Base-by-base conservation (phyloP, 208 protist species). In the Herpetomonas tarakana region DNA sequence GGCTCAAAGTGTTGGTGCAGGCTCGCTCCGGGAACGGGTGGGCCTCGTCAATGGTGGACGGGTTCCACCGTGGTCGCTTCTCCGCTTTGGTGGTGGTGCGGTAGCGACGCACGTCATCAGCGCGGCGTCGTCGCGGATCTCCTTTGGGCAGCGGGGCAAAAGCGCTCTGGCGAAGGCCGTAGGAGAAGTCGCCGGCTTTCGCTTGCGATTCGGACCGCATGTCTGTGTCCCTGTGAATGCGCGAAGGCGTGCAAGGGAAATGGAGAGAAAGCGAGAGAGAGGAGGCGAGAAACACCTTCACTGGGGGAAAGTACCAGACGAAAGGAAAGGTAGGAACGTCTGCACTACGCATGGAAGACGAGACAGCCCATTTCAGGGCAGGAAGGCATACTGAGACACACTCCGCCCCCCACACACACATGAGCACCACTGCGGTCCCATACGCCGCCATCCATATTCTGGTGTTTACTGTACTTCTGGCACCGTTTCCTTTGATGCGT, bases 21-120 rank as follows among this genome's bases (percentile, higher is more conserved):
- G 84, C 73, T 0, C 64, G 76, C 68, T 90, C 52, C 4, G 88
- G 88, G 51, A 94, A 94, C n/a, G 76, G 78, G 59, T 92, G 84
- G 18, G 55, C 71, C 68, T 91, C 82, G 38, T 92, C 84, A 27
- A 61, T 52, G 7, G 68, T 74, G 0, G 88, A 88, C 3, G 69
- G 53, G 57, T 94, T 87, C 80, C 83, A 94, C 0, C 72, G 75
- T 12, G 76, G 80, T 12, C 65, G 62, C 35, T 72, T 57, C 19
- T 62, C 44, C 16, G 58, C 49, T 27, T 51, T 70, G 14, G 68
- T 60, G 11, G 65, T 60, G 0, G 50, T 18, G n/a, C 68, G 52
- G 39, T 85, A 89, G 18, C 63, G 54, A 27, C 77, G 49, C 58
- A 89, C 79, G 50, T 86, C 81, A 0, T 61, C 68, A 0, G 61